Evolutionary conservation across 73 alveolate species (phyloP), one percentile per base, ranked within the genome.

Genomic region (Paramecium tetraurelia): DNA sequence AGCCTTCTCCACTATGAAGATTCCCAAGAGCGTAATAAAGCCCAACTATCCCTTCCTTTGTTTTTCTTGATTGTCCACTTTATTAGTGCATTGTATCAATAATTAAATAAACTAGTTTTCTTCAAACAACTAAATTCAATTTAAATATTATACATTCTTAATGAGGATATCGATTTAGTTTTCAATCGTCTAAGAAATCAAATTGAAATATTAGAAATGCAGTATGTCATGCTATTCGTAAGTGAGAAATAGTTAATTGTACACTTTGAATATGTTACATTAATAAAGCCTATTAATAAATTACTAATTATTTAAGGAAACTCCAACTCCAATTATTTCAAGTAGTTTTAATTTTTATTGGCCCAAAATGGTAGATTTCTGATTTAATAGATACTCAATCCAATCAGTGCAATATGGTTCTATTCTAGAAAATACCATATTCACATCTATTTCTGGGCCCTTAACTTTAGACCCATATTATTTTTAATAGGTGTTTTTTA

Each of bases 11-110:
- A 20, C 90, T 8, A 80, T 38, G 12, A 80, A 80, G 1, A 16
- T 9, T 2, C 57, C 70, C 43, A 80, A 43, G n/a, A 16, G 24
- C 3, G 75, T 80, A 1, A 80, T 24, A 22, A 80, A 43, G 20
- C 76, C 90, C 29, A 80, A 80, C 6, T 40, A 80, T 5, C 76
- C 76, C 24, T 80, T 80, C 22, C 90, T 80, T 80, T 46, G 10
- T 9, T 22, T 48, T 16, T 20, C 57, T 6, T 80, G 0, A 80
- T 80, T 80, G 6, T 40, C 29, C 16, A 18, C 46, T 80, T 43
- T 9, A 20, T 44, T 24, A 3, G 75, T 48, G 10, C 90, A 80
- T 44, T 44, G 2, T 63, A 80, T 9, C 29, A 80, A 22, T 21
- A 24, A 80, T n/a, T 80, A 43, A 43, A 80, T 27, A 46, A 80